Evolutionary conservation across 352 stramenopile species (phyloP), one percentile per base, ranked within the genome.

Genomic region (Blastocystis hominis): DNA sequence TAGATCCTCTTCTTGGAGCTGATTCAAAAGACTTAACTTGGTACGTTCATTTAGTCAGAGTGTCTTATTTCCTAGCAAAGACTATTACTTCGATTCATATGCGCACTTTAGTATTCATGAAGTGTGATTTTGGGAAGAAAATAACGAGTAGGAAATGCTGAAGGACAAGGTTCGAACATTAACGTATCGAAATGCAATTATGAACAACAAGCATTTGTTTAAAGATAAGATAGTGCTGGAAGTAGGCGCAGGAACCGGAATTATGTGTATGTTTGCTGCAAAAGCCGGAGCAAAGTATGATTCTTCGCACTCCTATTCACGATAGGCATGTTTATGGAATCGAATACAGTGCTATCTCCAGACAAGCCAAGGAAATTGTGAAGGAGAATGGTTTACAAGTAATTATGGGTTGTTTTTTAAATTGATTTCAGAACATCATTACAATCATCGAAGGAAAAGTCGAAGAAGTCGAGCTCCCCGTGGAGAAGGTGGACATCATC

Each of bases 81-180:
- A 98, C 91, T 98, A 98, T 89, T 98, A 98, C 90, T 98, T 98
- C 91, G 94, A 98, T 91, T 97, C 94, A 69, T 98, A 98, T 90
- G 96, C 94, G 61, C 95, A 98, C 91, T 97, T 98, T 91, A 94
- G 94, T 53, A 98, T 98, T 89, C 95, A 98, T 91, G 94, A 98
- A 90, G 95, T 88, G 44, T 70, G 5, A 9, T n/a, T 75, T 9
- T 6, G 7, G 7, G 5, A 44, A 54, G 42, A 9, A 17, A 17
- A n/a, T 17, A 62, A 50, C 9, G 54, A 10, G 53, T 88, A 86
- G 80, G 66, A 86, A 44, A 98, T 98, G 96, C 91, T 98, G 38
- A 98, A 98, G 88, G 95, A 99, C 89, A 91, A 95, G 78, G 95
- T 98, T 36, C 94, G 96, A 56, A 98, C 96, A 44, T 92, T 95